phyloP scores from a whole-genome alignment of 768 basidiomycete genomes.

The Naganishia kalamii region DNA sequence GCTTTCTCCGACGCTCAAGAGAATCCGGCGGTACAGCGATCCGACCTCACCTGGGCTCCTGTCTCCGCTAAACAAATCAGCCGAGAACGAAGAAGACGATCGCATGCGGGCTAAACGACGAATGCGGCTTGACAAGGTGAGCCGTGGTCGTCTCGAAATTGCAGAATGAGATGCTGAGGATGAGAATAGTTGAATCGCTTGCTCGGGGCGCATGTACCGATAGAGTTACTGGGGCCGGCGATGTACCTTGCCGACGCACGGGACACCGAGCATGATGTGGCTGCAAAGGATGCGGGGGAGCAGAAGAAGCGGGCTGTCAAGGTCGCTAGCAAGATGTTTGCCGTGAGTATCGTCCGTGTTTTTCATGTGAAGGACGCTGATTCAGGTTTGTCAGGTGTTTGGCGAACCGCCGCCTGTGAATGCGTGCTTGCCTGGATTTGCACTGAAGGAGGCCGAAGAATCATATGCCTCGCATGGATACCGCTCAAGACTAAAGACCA shows the following conservation, averaged over 20 bases:
- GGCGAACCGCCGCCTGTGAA: neutral
- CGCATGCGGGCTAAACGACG: neutral
- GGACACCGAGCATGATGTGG: neutral
- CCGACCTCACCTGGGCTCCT: neutral
- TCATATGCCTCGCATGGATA: neutral
- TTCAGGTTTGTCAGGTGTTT: neutral
- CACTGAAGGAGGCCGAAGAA: neutral
- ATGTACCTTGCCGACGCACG: neutral
- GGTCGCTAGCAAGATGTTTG: conserved; percentile 14
- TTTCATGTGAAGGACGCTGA: neutral
- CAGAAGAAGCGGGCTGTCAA: conserved; percentile 14
- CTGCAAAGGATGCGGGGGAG: neutral
- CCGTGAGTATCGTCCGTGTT: neutral
- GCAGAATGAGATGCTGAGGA: neutral
- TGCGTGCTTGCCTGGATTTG: neutral
- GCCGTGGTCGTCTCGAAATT: neutral
- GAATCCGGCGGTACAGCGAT: neutral
- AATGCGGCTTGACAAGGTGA: neutral
- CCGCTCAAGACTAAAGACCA: neutral
- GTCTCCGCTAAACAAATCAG: neutral
- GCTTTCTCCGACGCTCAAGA: neutral
- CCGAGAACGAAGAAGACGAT: neutral
- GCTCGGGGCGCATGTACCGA: neutral
- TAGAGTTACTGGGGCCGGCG: neutral
- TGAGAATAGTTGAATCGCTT: neutral